These are phyloP conservation scores for Boletus vermiculosoides DNA, from an alignment of 768 basidiomycete genomes.

Conservation along the genomic window DNA sequence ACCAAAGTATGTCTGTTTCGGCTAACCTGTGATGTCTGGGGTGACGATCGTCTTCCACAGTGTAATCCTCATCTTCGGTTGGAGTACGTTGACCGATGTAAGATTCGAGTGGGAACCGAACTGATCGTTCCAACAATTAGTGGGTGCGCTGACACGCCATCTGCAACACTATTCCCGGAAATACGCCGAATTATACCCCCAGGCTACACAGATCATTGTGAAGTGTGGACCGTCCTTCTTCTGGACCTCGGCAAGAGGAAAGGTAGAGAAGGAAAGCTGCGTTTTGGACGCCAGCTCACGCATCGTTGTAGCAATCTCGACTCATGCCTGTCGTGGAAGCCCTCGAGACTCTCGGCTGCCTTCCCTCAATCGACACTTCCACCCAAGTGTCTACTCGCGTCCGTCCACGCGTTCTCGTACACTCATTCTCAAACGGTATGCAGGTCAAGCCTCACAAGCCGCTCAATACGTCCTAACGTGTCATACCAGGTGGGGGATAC, in stretches of 20 bases:
- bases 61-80: conserved; percentile 31
- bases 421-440: conserved; percentile 33
- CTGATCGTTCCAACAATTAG: conserved; percentile 3
- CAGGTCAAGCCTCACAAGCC: background rate
- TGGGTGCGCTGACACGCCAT: conserved; percentile 29
- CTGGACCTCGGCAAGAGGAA: conserved; percentile 10
- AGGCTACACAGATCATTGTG: conserved; percentile 28
- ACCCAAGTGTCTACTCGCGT: background rate
- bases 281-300: background rate
- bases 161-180: conserved; percentile 24
- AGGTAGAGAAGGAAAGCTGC: conserved; percentile 7
- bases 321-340: conserved; percentile 25
- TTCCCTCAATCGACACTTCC: conserved; percentile 3
- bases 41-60: conserved; percentile 9
- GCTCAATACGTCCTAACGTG: background rate
- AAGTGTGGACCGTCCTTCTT: conserved; percentile 23
- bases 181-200: conserved; percentile 28
- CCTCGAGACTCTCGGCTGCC: conserved; percentile 24
- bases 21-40: background rate
- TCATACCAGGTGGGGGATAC: conserved; percentile 18
- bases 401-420: conserved; percentile 25
- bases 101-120: background rate
- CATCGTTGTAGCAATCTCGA: conserved; percentile 11
- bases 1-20: conserved; percentile 21
- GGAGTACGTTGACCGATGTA: conserved; percentile 19